Evolutionary conservation across 208 protist genomes (phyloP), one percentile per base, ranked within the genome.

Genomic region (Leptomonas pyrrhocoris): DNA sequence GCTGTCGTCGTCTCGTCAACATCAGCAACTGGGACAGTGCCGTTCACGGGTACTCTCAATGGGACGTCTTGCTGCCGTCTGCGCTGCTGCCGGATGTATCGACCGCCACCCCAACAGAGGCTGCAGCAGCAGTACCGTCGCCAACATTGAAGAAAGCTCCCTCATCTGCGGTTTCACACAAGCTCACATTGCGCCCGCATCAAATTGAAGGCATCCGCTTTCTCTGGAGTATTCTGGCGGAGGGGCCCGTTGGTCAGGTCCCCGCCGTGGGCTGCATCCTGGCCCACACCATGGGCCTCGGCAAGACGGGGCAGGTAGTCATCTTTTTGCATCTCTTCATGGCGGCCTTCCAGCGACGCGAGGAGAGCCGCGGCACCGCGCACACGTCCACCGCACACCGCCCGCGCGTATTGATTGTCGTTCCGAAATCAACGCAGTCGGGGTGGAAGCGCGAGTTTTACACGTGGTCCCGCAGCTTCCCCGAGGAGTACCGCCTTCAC

Each of bases 251-350:
- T 7, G 86, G 87, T 0, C 59, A 77, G 60, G 92, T 96, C 28
- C 92, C 89, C 2, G 77, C 89, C 6, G 85, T 93, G 21, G 92
- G 92, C 25, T 86, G 83, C 69, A 90, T 96, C 49, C 78, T 96
- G 7, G 86, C 92, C 0, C 92, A 96, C 79, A 92, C 92, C 0
- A 96, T 96, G 92, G 92, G 92, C 23, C 87, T 96, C 9, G 92
- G 92, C 28, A 96, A 96, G 67, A 96, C 92, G 13, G 87, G 78
- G 45, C 92, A 96, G 71, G 89, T 91, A 18, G 72, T 96, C 13
- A 59, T 93, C 27, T 96, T 96, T 42, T 49, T 91, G 11, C 87
- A 94, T 55, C 73, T 96, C n/a, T 91, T 89, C 56, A 55, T 93
- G 57, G 55, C 42, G 2, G 38, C 62, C 19, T 71, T 80, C 13